These are phyloP conservation scores for Coemansia sp. DNA, from an alignment of 192 early-diverging fungal genomes.

Conservation along the genomic window DNA sequence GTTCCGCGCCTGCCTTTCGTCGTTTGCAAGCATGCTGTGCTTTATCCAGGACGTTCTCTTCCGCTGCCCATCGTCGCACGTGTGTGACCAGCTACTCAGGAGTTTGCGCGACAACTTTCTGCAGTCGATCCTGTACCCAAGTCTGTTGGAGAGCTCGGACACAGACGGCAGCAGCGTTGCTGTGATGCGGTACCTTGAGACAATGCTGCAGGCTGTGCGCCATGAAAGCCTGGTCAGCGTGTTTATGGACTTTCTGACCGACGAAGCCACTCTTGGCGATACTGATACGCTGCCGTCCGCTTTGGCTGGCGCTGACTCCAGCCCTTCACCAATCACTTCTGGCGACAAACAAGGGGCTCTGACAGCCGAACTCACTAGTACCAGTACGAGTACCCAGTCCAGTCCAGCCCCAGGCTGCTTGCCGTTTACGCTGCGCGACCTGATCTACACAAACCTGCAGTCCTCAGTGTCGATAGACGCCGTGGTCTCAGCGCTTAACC, in stretches of 20 bases:
- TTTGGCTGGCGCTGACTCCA: not conserved
- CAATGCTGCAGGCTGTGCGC: constrained; percentile 74
- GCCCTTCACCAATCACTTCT: not conserved
- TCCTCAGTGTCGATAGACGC: constrained; percentile 81
- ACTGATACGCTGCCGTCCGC: not conserved
- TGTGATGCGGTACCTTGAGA: constrained; percentile 84
- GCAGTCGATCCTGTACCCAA: constrained; percentile 83
- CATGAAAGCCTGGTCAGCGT: constrained; percentile 73
- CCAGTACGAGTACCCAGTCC: not conserved
- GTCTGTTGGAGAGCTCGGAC: constrained; percentile 84
- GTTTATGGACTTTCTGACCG: constrained; percentile 78
- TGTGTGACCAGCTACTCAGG: constrained; percentile 58
- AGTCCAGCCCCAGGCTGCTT: constrained; percentile 10
- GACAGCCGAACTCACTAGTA: not conserved
- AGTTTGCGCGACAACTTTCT: constrained; percentile 79
- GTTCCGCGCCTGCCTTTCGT: constrained; percentile 41
- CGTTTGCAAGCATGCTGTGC: constrained; percentile 33
- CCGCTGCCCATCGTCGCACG: constrained; percentile 41
- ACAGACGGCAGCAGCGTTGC: constrained; percentile 88
- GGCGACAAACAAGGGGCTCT: not conserved
- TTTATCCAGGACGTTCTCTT: constrained; percentile 50
- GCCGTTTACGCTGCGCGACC: constrained; percentile 74
- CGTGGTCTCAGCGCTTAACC: constrained; percentile 78
- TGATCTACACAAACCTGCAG: constrained; percentile 84
- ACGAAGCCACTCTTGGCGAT: constrained; percentile 56